A percentile compares a stretch with the other conserved stretches of the same genome.
Evolutionary conservation across 148 eudicot genomes (phyloP).

Genomic region (Chenopodium formosanum): DNA sequence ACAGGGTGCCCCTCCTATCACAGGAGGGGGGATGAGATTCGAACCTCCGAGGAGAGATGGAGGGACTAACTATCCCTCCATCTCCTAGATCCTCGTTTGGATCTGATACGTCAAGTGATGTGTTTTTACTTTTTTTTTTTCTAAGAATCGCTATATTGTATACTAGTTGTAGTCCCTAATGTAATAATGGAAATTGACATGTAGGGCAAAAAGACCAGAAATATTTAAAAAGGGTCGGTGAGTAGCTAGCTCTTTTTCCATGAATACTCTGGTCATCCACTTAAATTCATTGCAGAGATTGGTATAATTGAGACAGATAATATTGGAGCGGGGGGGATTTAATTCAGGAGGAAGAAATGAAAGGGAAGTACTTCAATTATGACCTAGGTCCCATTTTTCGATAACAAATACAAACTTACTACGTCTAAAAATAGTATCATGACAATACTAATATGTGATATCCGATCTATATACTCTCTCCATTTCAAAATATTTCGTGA

Average conservation of each 20-base stretch:
- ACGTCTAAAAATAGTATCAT: no score
- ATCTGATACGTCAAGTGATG: no score
- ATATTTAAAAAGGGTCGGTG: constrained; percentile 14
- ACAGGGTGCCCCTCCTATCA: no score
- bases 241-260: constrained; percentile 1
- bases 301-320: constrained; percentile 25
- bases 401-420: no score
- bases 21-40: no score
- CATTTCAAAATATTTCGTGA: no score
- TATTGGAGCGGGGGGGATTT: constrained; percentile 18
- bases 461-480: no score
- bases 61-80: no score
- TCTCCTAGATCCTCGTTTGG: no score
- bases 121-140: no score
- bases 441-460: no score
- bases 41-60: no score
- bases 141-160: background rate
- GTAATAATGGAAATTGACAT: constrained; percentile 12
- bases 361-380: background rate
- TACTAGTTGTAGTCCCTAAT: background rate
- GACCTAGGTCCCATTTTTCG: background rate
- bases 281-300: constrained; percentile 15
- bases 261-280: constrained; percentile 18
- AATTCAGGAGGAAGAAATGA: background rate
- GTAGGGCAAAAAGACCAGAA: constrained; percentile 22